phyloP scores from a whole-genome alignment of 2,329 filamentous ascomycete genomes.

The Monosporascus sp. region DNA sequence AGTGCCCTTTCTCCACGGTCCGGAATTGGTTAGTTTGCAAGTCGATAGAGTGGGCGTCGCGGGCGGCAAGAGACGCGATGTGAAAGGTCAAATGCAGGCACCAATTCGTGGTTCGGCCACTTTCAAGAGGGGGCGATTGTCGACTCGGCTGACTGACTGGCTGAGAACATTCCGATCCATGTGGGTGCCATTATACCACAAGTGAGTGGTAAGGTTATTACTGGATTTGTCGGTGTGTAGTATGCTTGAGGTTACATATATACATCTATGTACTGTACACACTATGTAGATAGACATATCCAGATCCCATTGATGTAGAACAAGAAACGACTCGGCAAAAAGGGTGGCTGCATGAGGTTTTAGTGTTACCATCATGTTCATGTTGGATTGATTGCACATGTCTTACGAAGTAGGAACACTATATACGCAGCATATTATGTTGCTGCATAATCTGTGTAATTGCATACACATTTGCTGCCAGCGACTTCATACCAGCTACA shows the following conservation, averaged over 20 bases:
- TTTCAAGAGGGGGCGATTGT: conserved; percentile 24
- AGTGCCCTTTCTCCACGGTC: background rate
- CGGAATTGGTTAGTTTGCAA: conserved; percentile 18
- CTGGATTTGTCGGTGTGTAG: background rate
- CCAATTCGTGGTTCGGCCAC: conserved; percentile 24
- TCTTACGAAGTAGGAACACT: too few species aligned
- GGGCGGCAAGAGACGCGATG: conserved; percentile 38
- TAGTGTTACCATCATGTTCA: background rate
- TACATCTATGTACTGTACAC: background rate
- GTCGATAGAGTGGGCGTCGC: conserved; percentile 19
- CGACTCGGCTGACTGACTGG: conserved; percentile 20
- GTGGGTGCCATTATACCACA: conserved; percentile 5
- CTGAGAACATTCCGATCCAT: conserved; percentile 25
- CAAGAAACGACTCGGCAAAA: background rate
- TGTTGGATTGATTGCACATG: too few species aligned
- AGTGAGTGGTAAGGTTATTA: too few species aligned
- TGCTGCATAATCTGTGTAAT: too few species aligned
- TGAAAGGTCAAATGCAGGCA: conserved; percentile 35
- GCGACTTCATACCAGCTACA: too few species aligned
- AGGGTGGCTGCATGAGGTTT: background rate
- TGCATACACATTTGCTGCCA: too few species aligned
- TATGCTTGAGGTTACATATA: background rate
- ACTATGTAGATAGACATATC: too few species aligned
- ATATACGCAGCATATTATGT: too few species aligned
- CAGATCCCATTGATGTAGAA: background rate